These are phyloP conservation scores for Trapa incisa DNA, from an alignment of 345 rosid genomes.

Conservation along the genomic window DNA sequence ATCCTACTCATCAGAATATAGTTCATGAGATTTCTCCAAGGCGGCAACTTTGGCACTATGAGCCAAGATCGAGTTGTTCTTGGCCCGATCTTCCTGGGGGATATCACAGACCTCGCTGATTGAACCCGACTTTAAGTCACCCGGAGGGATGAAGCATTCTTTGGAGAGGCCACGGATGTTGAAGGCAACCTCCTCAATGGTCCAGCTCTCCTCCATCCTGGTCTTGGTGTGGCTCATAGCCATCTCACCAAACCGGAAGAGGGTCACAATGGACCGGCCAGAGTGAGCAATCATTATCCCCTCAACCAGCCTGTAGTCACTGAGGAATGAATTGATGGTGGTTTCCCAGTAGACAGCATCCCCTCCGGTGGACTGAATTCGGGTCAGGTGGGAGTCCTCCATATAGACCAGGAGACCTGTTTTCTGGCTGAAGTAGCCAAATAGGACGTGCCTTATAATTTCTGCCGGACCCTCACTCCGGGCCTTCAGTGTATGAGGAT, in stretches of 20 bases:
- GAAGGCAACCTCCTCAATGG: slow-evolving; percentile 90
- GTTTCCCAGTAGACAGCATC: slow-evolving; percentile 45
- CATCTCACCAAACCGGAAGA: slow-evolving; percentile 34
- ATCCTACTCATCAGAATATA: slow-evolving; percentile 23
- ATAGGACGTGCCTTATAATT: slow-evolving; percentile 36
- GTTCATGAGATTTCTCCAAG: slow-evolving; percentile 35
- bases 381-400: slow-evolving; percentile 44
- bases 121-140: slow-evolving; percentile 53
- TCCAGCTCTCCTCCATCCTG: slow-evolving; percentile 96
- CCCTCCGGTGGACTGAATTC: slow-evolving; percentile 32
- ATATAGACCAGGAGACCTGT: slow-evolving; percentile 36
- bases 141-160: slow-evolving; percentile 90
- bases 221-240: slow-evolving; percentile 55
- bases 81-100: slow-evolving; percentile 52
- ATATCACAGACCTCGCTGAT: slow-evolving; percentile 51
- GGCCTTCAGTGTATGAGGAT: slow-evolving; percentile 27
- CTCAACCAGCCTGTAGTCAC: slow-evolving; percentile 27
- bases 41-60: slow-evolving; percentile 66
- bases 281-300: slow-evolving; percentile 40
- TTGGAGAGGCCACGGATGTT: slow-evolving; percentile 74
- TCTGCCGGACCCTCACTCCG: slow-evolving; percentile 40
- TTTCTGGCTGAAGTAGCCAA: slow-evolving; percentile 42
- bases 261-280: slow-evolving; percentile 30
- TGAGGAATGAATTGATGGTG: slow-evolving; percentile 28
- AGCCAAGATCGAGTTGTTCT: slow-evolving; percentile 36